A percentile compares a stretch with the other conserved stretches of the same genome.
Evolutionary conservation across 2,329 filamentous ascomycete genomes (phyloP).

Genomic region (Fusarium sp.): DNA sequence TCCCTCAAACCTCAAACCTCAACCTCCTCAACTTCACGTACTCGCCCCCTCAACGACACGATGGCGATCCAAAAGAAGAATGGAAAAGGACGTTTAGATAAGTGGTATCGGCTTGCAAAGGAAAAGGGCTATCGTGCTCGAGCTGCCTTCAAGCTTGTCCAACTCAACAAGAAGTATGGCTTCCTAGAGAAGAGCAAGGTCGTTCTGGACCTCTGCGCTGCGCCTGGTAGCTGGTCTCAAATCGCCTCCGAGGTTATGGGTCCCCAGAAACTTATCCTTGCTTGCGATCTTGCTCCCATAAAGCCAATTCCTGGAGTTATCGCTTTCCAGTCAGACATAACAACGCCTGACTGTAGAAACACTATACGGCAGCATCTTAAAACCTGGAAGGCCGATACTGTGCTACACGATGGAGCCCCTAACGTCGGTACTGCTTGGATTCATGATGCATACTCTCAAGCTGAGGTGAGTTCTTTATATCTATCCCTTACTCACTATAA

Average conservation of each 20-base stretch:
- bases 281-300: conserved; percentile 94
- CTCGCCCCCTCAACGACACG: conserved; percentile 29
- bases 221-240: conserved; percentile 97
- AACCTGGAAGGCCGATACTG: conserved; percentile 95
- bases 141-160: conserved; percentile 97
- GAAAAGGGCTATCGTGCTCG: conserved; percentile 97
- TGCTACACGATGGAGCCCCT: conserved; percentile 96
- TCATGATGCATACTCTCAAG: conserved; percentile 98
- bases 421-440: conserved; percentile 99
- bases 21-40: not conserved
- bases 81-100: conserved; percentile 97
- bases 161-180: conserved; percentile 99
- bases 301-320: conserved; percentile 96
- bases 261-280: conserved; percentile 88
- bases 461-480: conserved; percentile 65
- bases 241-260: conserved; percentile 98
- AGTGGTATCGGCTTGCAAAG: conserved; percentile 99
- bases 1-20: not conserved
- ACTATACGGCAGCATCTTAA: conserved; percentile 93
- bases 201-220: conserved; percentile 95
- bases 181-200: conserved; percentile 98
- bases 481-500: not conserved
- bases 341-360: conserved; percentile 93
- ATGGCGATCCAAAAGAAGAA: conserved; percentile 99
- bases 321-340: conserved; percentile 97